Evolutionary conservation across 78 protist species (phyloP), one percentile per base, ranked within the genome.

Genomic region (Emiliania huxleyi): DNA sequence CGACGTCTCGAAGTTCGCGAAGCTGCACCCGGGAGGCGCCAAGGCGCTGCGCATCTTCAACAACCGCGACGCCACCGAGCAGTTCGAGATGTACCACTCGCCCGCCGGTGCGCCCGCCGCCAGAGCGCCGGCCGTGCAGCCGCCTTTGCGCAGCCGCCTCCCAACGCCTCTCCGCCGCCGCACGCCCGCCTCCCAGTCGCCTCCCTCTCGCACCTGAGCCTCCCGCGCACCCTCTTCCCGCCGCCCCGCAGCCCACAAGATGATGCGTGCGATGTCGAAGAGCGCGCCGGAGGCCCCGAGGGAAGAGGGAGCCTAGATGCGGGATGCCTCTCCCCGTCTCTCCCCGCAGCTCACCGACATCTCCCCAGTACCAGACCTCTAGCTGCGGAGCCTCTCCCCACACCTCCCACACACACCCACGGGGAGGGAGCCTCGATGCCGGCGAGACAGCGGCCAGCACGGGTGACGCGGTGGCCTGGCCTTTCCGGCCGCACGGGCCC

Each of bases 41-140:
- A 89, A 89, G 91, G 91, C 45, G 0, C 71, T 89, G 44, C 69
- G 55, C 37, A 89, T 89, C 77, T 89, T 89, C 77, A 75, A 55
- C 6, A 12, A 89, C 26, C 71, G 91, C 46, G 91, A 89, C 15
- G 91, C 91, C 29, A 89, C 91, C 43, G 91, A 89, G 69, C 91
- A 89, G 69, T 89, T 89, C 23, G 91, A 89, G 69, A 25, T 8
- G 48, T 89, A 89, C 43, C 91, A 89, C 69, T 89, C 91, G 73
- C 62, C 62, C 8, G 62, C 8, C 29, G 62, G 62, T 52, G 62
- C 62, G 62, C 62, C n/a, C n/a, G n/a, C n/a, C n/a, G n/a, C n/a
- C n/a, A n/a, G n/a, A n/a, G n/a, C n/a, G n/a, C n/a, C n/a, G n/a
- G n/a, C n/a, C n/a, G n/a, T n/a, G n/a, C n/a, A n/a, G n/a, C 62